Evolutionary conservation across 2,329 filamentous ascomycete species (phyloP).

Genomic region (Ophidiomyces ophidiicola): DNA sequence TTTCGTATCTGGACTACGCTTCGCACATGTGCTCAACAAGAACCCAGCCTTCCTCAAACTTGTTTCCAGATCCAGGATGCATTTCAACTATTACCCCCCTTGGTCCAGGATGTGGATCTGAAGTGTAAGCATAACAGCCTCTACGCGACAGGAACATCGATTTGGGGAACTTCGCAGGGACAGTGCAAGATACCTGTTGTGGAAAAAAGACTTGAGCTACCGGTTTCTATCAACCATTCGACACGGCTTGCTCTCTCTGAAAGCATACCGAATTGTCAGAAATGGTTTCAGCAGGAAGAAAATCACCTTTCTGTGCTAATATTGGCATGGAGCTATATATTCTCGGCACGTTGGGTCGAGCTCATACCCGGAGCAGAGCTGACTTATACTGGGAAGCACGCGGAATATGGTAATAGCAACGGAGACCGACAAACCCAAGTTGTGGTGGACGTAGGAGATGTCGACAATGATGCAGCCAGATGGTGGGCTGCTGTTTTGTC

Average conservation of each 20-base stretch:
- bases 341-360: slow-evolving; percentile 11
- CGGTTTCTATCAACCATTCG: slow-evolving; percentile 1
- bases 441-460: slow-evolving; percentile 11
- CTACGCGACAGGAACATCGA: slow-evolving; percentile 6
- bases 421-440: background rate
- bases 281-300: slow-evolving; percentile 11
- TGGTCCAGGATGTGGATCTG: slow-evolving; percentile 4
- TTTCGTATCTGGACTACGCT: slow-evolving; percentile 7
- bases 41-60: slow-evolving; percentile 6
- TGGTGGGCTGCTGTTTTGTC: slow-evolving; percentile 16
- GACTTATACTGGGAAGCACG: slow-evolving; percentile 6
- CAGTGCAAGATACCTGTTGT: slow-evolving; percentile 6
- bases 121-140: slow-evolving; percentile 2
- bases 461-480: slow-evolving; percentile 7
- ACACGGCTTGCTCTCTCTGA: slow-evolving; percentile 3
- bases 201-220: slow-evolving; percentile 7
- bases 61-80: slow-evolving; percentile 5
- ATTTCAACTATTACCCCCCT: slow-evolving; percentile 4
- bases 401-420: background rate
- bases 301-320: slow-evolving; percentile 13
- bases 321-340: slow-evolving; percentile 12
- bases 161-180: slow-evolving; percentile 6
- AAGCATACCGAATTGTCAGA: slow-evolving; percentile 3
- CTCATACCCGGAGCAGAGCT: slow-evolving; percentile 8
- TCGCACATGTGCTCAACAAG: background rate